These are phyloP conservation scores for Oehlia diaphana DNA, from an alignment of 192 early-diverging fungal species.

Conservation along the genomic window DNA sequence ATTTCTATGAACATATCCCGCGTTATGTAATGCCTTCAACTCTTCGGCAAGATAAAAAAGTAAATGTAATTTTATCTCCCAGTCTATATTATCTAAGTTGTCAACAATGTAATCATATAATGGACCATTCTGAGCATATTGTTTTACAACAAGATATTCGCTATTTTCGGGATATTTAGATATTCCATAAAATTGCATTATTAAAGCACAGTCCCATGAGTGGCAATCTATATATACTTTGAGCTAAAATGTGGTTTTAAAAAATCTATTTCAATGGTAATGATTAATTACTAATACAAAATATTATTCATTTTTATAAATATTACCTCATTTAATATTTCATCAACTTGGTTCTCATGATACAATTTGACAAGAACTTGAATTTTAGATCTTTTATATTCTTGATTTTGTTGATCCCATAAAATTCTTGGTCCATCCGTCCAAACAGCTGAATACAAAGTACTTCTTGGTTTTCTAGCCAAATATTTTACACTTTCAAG, in stretches of 20 bases:
- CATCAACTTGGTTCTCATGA: not conserved
- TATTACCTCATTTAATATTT: not conserved
- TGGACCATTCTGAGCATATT: not conserved
- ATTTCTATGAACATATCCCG: not conserved
- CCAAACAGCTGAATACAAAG: not conserved
- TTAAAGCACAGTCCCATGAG: not conserved
- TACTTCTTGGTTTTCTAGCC: not conserved
- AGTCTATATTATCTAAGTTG: not conserved
- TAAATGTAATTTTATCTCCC: not conserved
- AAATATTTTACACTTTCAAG: not conserved
- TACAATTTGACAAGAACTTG: not conserved
- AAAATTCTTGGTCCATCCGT: not conserved
- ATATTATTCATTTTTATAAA: too few species aligned
- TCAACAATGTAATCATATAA: not conserved
- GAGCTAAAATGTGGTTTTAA: not conserved
- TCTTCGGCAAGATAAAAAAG: not conserved
- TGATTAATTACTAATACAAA: too few species aligned
- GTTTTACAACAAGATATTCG: not conserved
- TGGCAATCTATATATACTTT: not conserved
- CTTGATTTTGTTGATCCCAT: not conserved
- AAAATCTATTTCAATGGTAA: too few species aligned
- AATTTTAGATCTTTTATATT: not conserved
- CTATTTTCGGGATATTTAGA: not conserved
- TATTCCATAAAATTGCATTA: not conserved
- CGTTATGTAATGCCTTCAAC: not conserved